Conservation (phyloP, 192 early-diverging fungal species). For the Gaertneriomyces semiglobifer region DNA sequence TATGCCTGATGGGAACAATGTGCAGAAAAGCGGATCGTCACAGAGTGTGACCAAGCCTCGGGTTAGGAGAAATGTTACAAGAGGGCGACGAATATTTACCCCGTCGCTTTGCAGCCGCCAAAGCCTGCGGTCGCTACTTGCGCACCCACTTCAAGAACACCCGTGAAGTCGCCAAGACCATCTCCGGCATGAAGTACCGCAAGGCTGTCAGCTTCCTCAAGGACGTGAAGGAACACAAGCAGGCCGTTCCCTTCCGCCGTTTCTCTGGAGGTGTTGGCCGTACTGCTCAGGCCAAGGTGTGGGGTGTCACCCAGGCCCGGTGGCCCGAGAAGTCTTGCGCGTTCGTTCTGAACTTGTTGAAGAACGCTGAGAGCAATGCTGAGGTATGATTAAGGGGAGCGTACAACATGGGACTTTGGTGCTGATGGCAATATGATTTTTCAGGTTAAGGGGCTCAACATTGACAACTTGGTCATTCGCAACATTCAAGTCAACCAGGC, state of each 20-base stretch:
- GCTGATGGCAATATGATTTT: slow-evolving; percentile 4
- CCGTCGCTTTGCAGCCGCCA: slow-evolving; percentile 54
- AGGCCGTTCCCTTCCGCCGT: slow-evolving; percentile 93
- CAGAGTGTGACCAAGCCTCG: neutral
- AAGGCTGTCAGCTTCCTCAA: slow-evolving; percentile 91
- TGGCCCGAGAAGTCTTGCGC: slow-evolving; percentile 98
- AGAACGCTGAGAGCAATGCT: slow-evolving; percentile 97
- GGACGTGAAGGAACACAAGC: slow-evolving; percentile 96
- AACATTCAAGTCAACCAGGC: slow-evolving; percentile 98
- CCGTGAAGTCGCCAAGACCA: slow-evolving; percentile 89
- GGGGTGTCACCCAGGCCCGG: slow-evolving; percentile 83
- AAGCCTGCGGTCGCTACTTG: slow-evolving; percentile 89
- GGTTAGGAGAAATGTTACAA: neutral
- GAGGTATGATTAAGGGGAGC: slow-evolving; percentile 54
- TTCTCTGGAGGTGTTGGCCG: slow-evolving; percentile 97
- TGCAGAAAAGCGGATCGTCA: neutral
- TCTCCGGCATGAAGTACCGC: slow-evolving; percentile 85
- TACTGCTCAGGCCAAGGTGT: slow-evolving; percentile 93
- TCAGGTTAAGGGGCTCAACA: slow-evolving; percentile 84
- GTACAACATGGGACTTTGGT: neutral
- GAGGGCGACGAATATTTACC: neutral
- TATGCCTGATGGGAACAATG: neutral
- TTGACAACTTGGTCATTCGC: slow-evolving; percentile 84
- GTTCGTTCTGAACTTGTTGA: slow-evolving; percentile 88
- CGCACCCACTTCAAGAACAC: slow-evolving; percentile 96